Percentiles rank a stretch among this genome's conserved stretches.
phyloP scores from a whole-genome alignment of 2,329 filamentous ascomycete genomes.

The Grosmannia clavigera region DNA sequence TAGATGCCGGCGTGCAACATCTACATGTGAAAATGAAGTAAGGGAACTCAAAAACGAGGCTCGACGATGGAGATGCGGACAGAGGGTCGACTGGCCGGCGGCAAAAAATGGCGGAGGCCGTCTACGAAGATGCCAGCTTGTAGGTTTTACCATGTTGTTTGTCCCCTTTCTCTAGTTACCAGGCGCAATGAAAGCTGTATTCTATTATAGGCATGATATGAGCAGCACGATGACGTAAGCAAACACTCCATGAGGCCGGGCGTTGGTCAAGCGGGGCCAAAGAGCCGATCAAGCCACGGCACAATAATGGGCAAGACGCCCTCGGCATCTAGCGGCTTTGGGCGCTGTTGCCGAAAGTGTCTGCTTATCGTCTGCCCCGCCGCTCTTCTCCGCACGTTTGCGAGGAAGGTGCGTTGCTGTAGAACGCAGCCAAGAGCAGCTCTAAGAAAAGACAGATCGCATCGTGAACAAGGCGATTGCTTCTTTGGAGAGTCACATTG shows the following conservation, averaged over 20 bases:
- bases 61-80: background rate
- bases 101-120: background rate
- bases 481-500: background rate
- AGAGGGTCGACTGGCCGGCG: background rate
- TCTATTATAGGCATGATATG: background rate
- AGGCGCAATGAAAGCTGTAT: slow-evolving; percentile 3
- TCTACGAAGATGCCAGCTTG: background rate
- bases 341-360: slow-evolving; percentile 1
- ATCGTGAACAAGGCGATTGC: background rate
- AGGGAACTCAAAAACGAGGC: background rate
- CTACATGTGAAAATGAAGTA: background rate
- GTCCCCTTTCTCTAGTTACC: background rate
- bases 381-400: background rate
- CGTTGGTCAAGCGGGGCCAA: background rate
- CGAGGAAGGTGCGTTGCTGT: background rate
- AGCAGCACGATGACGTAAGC: background rate
- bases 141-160: background rate
- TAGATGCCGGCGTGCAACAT: background rate
- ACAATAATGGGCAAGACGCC: background rate
- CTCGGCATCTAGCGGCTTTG: background rate
- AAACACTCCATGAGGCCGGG: background rate
- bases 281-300: background rate
- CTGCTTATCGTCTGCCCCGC: background rate
- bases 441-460: background rate
- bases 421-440: no score